Base-by-base conservation (phyloP, 345 rosid species). In the Clarkia xantiana region DNA sequence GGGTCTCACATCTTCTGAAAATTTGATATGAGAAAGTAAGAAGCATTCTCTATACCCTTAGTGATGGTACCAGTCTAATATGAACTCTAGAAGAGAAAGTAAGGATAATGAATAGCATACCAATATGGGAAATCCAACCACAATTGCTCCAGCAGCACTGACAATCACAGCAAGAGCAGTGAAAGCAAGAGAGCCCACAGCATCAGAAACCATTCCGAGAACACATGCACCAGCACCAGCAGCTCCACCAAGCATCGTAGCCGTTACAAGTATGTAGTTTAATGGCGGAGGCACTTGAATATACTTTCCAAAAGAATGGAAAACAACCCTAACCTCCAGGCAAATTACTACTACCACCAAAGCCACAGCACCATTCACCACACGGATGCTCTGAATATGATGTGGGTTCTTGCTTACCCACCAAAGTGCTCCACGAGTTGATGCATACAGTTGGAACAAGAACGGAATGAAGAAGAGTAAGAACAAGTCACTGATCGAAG, bases 261-360 rank as follows among this genome's bases (percentile, higher is more conserved):
- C 55, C 11, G 96, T 93, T 47, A 93, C 96, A 59, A 93, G 76
- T 56, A 91, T 69, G 71, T 87, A 91, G 55, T 78, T 93, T 51
- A 78, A 61, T 0, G 99, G 99, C 1, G 94, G 86, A 2, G 95
- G 96, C 45, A 93, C 88, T 69, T 93, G 99, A 64, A 93, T 80
- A 60, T 93, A 93, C 67, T 77, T 76, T 62, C 94, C 99, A 65
- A 87, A 93, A 1, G 99, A 84, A 48, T 73, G 95, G 69, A 93
- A 93, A 56, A 93, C 80, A 67, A 87, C 96, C 65, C 99, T 77
- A 59, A 84, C 61, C 85, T 93, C 99, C 74, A 93, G 79, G 62
- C 94, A 78, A 6, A 93, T 66, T 52, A 93, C 95, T 41, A 82
- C 71, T 49, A 84, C 74, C 57, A 87, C 76, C 78, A 84, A 53